phyloP scores from a whole-genome alignment of 2,329 filamentous ascomycete species.

The Talaromyces atroroseus region DNA sequence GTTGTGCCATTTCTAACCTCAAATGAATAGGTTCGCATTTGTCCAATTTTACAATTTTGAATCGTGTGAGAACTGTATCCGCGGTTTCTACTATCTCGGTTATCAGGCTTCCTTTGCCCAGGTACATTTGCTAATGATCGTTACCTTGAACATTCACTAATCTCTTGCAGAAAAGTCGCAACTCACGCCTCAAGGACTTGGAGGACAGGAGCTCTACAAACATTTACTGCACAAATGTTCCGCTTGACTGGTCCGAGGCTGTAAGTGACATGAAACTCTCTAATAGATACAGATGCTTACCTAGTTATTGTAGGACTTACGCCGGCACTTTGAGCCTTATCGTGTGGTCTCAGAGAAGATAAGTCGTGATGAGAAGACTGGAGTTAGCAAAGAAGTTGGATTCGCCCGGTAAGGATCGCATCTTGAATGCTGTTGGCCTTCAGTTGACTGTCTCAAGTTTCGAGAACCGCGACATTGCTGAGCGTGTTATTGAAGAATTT shows the following conservation, averaged over 20 bases:
- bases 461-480: constrained; percentile 80
- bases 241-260: constrained; percentile 84
- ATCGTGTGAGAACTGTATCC: constrained; percentile 92
- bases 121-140: constrained; percentile 48
- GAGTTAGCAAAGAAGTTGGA: constrained; percentile 91
- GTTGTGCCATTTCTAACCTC: constrained; percentile 21
- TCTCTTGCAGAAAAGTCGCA: constrained; percentile 76
- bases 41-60: constrained; percentile 86
- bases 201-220: constrained; percentile 88
- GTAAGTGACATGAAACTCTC: constrained; percentile 45
- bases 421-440: background rate
- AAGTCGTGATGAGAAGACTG: constrained; percentile 75
- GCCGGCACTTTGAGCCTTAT: constrained; percentile 53
- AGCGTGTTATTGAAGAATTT: constrained; percentile 80
- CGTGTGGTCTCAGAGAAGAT: constrained; percentile 90
- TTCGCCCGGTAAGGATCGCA: constrained; percentile 70
- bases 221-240: constrained; percentile 95
- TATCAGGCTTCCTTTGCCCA: constrained; percentile 97
- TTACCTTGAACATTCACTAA: background rate
- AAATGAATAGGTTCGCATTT: constrained; percentile 73
- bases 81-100: constrained; percentile 86
- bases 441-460: constrained; percentile 56
- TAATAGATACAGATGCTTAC: background rate
- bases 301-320: constrained; percentile 55
- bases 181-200: constrained; percentile 94